Base-by-base conservation (phyloP, 2,329 filamentous ascomycete genomes). In the Seiridium unicorne region DNA sequence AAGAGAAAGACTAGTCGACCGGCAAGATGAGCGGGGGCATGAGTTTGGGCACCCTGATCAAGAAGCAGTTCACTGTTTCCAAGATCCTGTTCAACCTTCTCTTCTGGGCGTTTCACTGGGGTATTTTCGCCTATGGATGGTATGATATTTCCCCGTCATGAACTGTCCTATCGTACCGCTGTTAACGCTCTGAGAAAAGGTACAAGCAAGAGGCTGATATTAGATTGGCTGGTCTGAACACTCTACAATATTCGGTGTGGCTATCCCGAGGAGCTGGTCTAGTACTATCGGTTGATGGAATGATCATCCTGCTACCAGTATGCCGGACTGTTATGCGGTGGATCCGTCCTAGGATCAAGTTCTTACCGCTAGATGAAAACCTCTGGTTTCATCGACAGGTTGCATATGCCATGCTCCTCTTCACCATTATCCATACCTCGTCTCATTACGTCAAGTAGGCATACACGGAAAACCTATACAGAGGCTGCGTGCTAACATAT, bases 321-420 rank as follows among this genome's bases (percentile, higher is more conserved):
- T 99, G 94, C 81, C 85, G 95, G 67, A 98, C 94, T 61, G 79
- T 98, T 38, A 84, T 99, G 72, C 87, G 92, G 73, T 90, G 87
- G 72, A 75, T 98, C 60, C 86, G 95, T 64, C 95, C 95, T 34
- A 96, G 96, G 80, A 77, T 97, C 65, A 86, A 87, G 74, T 97
- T 90, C 80, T 73, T 98, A 10, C 95, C 95, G 4, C 83, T 99
- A n/a, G 95, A 99, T 70, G 95, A 99, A 78, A 96, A 93, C 61
- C 84, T 93, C 66, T 99, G 93, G 93, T 96, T 99, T 76, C 95
- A 99, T 79, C 85, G 94, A 65, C 95, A 99, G 75, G 85, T 96
- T 48, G 94, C 95, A 18, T 99, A 99, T 73, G 82, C 92, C 1
- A 81, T 98, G 78, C 81, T 98, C 3, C 72, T 97, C 59, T 99